These are phyloP conservation scores for Populus hybrid DNA, from an alignment of 441 rosid genomes.

Conservation along the genomic window DNA sequence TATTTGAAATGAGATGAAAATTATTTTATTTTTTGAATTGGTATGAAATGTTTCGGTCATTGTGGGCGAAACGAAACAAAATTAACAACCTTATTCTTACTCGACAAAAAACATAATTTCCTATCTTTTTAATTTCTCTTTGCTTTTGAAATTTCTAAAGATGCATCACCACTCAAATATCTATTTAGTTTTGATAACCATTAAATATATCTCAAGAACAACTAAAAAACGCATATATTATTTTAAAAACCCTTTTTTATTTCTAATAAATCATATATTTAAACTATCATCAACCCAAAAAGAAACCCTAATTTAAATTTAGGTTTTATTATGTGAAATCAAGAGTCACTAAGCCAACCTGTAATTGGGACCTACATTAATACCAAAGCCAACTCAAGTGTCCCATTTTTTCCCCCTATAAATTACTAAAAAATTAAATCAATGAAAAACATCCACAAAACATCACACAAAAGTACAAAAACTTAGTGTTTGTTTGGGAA, in stretches of 20 bases:
- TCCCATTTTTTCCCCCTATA: not conserved
- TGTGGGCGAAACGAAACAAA: too few species aligned
- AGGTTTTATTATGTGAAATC: not conserved
- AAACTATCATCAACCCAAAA: not conserved
- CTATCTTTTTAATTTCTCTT: too few species aligned
- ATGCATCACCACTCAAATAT: too few species aligned
- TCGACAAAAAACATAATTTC: too few species aligned
- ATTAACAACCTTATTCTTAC: too few species aligned
- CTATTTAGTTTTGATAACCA: too few species aligned
- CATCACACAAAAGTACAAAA: too few species aligned
- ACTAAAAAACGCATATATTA: not conserved
- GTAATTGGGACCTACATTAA: not conserved
- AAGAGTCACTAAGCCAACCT: not conserved
- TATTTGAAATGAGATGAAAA: too few species aligned
- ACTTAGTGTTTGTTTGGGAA: too few species aligned
- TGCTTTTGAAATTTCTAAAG: too few species aligned
- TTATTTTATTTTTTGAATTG: too few species aligned
- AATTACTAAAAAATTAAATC: not conserved
- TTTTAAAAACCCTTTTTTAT: not conserved
- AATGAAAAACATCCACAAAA: not conserved
- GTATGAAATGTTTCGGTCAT: too few species aligned
- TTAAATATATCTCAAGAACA: not conserved
- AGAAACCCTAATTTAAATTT: not conserved
- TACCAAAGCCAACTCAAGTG: conserved; percentile 13
- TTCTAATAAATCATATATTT: not conserved